Percentiles rank a stretch among this genome's conserved stretches.
Conservation (phyloP, 768 basidiomycete species). For the Clitopilus hobsonii region DNA sequence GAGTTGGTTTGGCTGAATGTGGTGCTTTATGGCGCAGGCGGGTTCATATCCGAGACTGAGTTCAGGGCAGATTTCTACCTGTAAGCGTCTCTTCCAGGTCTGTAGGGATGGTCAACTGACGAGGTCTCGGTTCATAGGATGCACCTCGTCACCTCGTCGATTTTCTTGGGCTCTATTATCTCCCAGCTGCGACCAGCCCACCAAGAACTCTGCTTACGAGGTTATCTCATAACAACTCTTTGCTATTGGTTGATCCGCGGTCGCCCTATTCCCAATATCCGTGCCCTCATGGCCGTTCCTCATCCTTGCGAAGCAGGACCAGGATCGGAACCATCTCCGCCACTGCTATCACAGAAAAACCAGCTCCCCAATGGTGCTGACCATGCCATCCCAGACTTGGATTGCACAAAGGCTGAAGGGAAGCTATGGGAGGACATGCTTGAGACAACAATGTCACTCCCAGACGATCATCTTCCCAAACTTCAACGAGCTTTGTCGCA, state of each 20-base stretch:
- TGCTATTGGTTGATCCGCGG: constrained; percentile 57
- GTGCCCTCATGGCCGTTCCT: not conserved
- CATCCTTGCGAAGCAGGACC: too few relatives aligned
- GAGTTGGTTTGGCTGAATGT: constrained; percentile 55
- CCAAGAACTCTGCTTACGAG: constrained; percentile 49
- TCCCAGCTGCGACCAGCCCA: constrained; percentile 35
- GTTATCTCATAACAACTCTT: constrained; percentile 51
- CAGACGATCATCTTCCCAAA: constrained; percentile 39
- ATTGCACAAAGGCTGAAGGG: constrained; percentile 2
- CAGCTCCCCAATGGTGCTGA: not conserved
- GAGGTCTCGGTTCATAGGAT: constrained; percentile 39
- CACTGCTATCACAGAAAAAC: not conserved
- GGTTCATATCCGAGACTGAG: constrained; percentile 33
- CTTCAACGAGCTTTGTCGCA: constrained; percentile 49
- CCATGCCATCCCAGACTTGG: not conserved
- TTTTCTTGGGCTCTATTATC: constrained; percentile 53
- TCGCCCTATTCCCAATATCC: constrained; percentile 43
- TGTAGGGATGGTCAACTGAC: too few relatives aligned
- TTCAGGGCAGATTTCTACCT: constrained; percentile 52
- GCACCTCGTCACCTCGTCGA: constrained; percentile 61
- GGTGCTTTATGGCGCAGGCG: constrained; percentile 54
- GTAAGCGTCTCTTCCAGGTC: too few relatives aligned
- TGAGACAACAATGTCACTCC: constrained; percentile 29
- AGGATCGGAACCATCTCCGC: not conserved
- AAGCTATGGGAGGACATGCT: constrained; percentile 37